Evolutionary conservation across 768 basidiomycete species (phyloP).

Genomic region (Rhizopogon roseolus): DNA sequence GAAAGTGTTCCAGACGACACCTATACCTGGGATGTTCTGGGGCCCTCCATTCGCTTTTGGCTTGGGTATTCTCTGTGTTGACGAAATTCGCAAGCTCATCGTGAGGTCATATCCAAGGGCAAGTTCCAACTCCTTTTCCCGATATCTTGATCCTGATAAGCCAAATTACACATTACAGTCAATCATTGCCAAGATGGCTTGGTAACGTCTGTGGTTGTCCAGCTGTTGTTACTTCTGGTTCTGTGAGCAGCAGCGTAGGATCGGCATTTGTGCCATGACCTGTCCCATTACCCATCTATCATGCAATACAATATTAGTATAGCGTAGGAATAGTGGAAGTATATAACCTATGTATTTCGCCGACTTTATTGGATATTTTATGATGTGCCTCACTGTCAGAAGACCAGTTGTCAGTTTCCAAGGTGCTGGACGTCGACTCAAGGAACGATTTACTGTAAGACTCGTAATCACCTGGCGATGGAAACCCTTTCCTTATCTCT

Average conservation of each 20-base stretch:
- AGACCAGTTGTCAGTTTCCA: too few relatives aligned
- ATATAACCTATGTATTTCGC: too few relatives aligned
- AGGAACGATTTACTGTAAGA: too few relatives aligned
- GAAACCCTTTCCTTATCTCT: too few relatives aligned
- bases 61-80: conserved; percentile 33
- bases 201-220: conserved; percentile 18
- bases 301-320: too few relatives aligned
- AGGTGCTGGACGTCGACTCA: too few relatives aligned
- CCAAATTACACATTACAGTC: conserved; percentile 17
- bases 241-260: neutral
- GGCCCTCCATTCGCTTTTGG: conserved; percentile 42
- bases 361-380: too few relatives aligned
- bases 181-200: conserved; percentile 33
- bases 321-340: too few relatives aligned
- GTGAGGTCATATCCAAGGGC: conserved; percentile 41
- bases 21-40: conserved; percentile 46
- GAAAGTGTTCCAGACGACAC: conserved; percentile 35
- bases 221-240: neutral
- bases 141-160: conserved; percentile 6
- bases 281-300: neutral
- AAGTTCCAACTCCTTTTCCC: neutral
- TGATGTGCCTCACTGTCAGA: too few relatives aligned
- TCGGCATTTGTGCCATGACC: neutral
- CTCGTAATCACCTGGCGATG: too few relatives aligned
- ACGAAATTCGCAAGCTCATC: conserved; percentile 41